Evolutionary conservation across 2,329 filamentous ascomycete genomes (phyloP), one percentile per base, ranked within the genome.

Genomic region (Colletotrichum siamense): DNA sequence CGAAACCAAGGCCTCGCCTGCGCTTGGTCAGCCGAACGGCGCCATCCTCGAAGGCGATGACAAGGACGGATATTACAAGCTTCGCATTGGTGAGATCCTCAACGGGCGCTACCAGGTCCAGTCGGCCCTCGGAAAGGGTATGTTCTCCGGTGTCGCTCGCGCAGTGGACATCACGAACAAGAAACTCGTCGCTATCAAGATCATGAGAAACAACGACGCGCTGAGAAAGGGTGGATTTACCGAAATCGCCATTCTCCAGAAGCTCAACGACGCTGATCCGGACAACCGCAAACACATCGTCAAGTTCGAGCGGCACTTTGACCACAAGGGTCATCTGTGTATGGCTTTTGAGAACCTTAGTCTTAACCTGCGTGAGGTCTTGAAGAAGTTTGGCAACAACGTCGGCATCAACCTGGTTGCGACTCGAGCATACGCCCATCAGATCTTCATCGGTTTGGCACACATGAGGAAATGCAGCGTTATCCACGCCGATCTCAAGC

Each of bases 301-400:
- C 83, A 94, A 94, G 81, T 94, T 99, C 69, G 92, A 98, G 81
- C 92, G 95, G 55, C 91, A 93, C 52, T 99, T 99, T 81, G 96
- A 98, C 81, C 96, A 98, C 88, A 98, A 98, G 83, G 94, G 94
- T 1, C 97, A 99, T 87, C 86, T 99, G 64, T 99, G 97, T 85
- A 96, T 99, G 90, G 95, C 96, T 0, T 99, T 99, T 85, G 97
- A 99, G 85, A 97, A 98, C 83, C 89, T 99, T 79, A 94, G 95
- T 82, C 93, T 98, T 88, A 99, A 99, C 82, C 86, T 99, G 74
- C 94, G 98, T 79, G 96, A 99, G 83, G 94, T 99, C 8, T 85
- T 99, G 79, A 98, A 97, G 85, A 98, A 98, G 83, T 98, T 98
- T 83, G 97, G 96, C 74, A 95, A 97, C 79, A 96, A 98, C 81